These are phyloP conservation scores for Centrapalus pauciflorus DNA, from an alignment of 129 eudicot genomes.

Conservation along the genomic window DNA sequence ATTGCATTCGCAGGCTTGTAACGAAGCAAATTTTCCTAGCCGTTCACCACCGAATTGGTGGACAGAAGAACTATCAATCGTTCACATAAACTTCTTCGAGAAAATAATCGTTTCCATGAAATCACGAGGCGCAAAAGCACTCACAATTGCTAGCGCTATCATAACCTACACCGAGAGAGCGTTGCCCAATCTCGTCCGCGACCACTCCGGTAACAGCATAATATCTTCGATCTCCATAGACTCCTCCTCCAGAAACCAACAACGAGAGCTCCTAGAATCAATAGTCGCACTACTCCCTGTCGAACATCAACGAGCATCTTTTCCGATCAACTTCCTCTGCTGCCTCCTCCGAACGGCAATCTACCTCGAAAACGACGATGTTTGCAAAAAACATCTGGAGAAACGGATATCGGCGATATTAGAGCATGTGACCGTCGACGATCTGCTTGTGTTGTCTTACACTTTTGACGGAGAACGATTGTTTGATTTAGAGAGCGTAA, in stretches of 20 bases:
- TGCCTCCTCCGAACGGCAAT: slow-evolving; percentile 77
- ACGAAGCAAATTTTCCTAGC: slow-evolving; percentile 95
- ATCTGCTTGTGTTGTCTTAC: slow-evolving; percentile 64
- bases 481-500: slow-evolving; percentile 85
- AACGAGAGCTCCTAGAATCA: slow-evolving; percentile 53
- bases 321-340: slow-evolving; percentile 84
- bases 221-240: slow-evolving; percentile 25
- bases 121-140: slow-evolving; percentile 59
- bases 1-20: slow-evolving; percentile 56
- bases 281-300: slow-evolving; percentile 62
- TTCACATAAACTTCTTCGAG: slow-evolving; percentile 57
- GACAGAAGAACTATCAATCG: slow-evolving; percentile 86
- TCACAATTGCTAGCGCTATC: slow-evolving; percentile 74
- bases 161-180: slow-evolving; percentile 83
- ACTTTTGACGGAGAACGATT: slow-evolving; percentile 82
- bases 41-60: slow-evolving; percentile 98
- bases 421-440: slow-evolving; percentile 87
- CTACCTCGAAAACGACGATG: slow-evolving; percentile 48
- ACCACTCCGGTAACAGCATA: slow-evolving; percentile 56
- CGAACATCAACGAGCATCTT: slow-evolving; percentile 54
- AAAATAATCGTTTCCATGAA: slow-evolving; percentile 67
- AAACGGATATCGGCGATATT: slow-evolving; percentile 62
- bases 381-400: slow-evolving; percentile 66
- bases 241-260: slow-evolving; percentile 39
- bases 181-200: slow-evolving; percentile 71